Conservation (phyloP, 805 yeast genomes). For the Schwanniomyces vanrijiae region DNA sequence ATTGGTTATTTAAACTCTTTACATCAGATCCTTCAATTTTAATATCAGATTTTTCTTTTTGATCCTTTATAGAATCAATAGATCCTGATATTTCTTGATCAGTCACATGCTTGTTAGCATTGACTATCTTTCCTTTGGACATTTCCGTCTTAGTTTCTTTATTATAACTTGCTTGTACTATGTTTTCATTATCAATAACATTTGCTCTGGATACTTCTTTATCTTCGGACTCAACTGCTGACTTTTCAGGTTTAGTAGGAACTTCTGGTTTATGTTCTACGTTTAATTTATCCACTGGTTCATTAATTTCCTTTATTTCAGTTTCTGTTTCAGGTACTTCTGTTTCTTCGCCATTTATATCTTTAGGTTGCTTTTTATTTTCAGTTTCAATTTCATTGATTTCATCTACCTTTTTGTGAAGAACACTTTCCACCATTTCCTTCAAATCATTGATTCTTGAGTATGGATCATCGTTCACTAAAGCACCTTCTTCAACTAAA, state of each 20-base stretch:
- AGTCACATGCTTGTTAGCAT: neutral
- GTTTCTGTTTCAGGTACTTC: neutral
- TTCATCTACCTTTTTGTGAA: conserved; percentile 18
- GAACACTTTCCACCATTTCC: conserved; percentile 48
- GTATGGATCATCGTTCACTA: conserved; percentile 50
- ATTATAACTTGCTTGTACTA: neutral
- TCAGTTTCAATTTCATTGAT: conserved; percentile 1
- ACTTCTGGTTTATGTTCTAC: neutral
- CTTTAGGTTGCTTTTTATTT: neutral
- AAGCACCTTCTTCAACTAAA: conserved; percentile 57
- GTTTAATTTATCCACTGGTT: neutral
- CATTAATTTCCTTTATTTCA: neutral
- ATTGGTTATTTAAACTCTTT: too few species aligned
- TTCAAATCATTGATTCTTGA: conserved; percentile 49
- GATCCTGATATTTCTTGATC: neutral
- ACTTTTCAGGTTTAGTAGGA: neutral
- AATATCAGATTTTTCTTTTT: neutral
- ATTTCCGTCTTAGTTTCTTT: neutral
- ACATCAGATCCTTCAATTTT: too few species aligned
- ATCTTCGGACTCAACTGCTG: neutral
- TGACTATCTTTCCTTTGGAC: neutral
- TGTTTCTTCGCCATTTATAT: neutral
- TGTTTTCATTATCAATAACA: neutral
- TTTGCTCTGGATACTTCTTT: neutral
- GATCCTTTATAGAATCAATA: too few species aligned